Evolutionary conservation across 1,139 yeast species (phyloP), one percentile per base, ranked within the genome.

Genomic region (Pichia sp.): DNA sequence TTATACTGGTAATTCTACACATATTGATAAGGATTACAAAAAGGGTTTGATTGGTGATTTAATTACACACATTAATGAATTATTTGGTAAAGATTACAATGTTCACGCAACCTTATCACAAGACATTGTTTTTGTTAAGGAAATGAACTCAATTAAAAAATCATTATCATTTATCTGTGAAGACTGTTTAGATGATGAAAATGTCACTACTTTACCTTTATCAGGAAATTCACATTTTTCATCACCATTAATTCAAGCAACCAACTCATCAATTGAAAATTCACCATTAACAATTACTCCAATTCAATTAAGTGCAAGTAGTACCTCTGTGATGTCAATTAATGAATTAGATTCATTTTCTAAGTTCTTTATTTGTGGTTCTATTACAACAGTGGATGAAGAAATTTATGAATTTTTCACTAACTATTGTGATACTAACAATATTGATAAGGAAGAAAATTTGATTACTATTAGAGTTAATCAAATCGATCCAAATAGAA

Each of bases 21-120:
- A 63, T 15, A 89, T 84, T 43, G 90, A 85, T 58, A 71, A 73
- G 30, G 87, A 81, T 45, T 74, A 94, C 56, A 80, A 82, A 43
- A 68, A 76, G 39, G 75, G 80, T 46, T 75, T 83, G 16, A 77
- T 88, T 69, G 97, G 97, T 42, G 97, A 89, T 58, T 76, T 86
- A 50, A 82, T 89, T 47, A 83, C 89, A 37, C 92, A 89, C 62
- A 80, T 90, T 49, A 89, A 90, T 65, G 94, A 85, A 36, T 69
- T 84, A 26, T 87, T 80, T 61, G 76, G 77, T 18, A 69, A 68
- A 24, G 78, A 74, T 44, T 61, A 50, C 29, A 84, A 83, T 29
- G 73, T 89, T 9, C 96, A 88, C 64, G 96, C 97, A 2, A 78
- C 85, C 25, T 72, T 86, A 45, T 77, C 83, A 48, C 79, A 83